These are phyloP conservation scores for Nectriaceae sp. DNA, from an alignment of 2,329 filamentous ascomycete genomes.

Conservation along the genomic window DNA sequence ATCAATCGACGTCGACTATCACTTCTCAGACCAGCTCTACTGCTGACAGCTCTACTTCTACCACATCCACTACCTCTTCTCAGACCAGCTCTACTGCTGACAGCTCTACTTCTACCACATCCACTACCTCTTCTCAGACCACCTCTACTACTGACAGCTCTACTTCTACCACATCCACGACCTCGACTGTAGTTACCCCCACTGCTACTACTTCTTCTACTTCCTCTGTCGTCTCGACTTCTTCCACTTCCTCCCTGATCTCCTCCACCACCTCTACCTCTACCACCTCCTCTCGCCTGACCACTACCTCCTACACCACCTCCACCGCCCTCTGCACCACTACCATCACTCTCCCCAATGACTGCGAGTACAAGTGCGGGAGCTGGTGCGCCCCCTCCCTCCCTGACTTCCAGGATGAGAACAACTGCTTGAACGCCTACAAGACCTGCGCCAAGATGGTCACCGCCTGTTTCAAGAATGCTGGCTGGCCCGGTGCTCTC, in stretches of 20 bases:
- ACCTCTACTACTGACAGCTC: constrained; percentile 16
- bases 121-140: constrained; percentile 11
- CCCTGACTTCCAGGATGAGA: constrained; percentile 47
- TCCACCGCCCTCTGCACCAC: constrained; percentile 47
- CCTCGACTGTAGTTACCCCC: constrained; percentile 13
- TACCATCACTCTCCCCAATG: constrained; percentile 45
- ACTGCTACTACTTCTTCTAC: constrained; percentile 32
- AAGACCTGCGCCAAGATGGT: constrained; percentile 50
- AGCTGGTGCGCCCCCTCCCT: constrained; percentile 55
- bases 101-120: constrained; percentile 2
- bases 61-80: neutral
- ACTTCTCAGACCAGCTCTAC: neutral
- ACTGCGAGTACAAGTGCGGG: constrained; percentile 57
- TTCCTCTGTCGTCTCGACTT: constrained; percentile 32
- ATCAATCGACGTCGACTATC: neutral
- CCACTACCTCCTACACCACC: constrained; percentile 17
- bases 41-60: neutral
- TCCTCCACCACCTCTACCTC: constrained; percentile 18
- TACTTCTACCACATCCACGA: constrained; percentile 39
- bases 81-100: neutral
- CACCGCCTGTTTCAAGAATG: constrained; percentile 52
- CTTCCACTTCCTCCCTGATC: constrained; percentile 17
- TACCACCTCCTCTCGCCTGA: constrained; percentile 17
- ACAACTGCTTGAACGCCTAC: constrained; percentile 43
- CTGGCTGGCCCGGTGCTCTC: constrained; percentile 50